Conservation (phyloP, 257 asterid genomes). For the Paraleonurus japonicus region DNA sequence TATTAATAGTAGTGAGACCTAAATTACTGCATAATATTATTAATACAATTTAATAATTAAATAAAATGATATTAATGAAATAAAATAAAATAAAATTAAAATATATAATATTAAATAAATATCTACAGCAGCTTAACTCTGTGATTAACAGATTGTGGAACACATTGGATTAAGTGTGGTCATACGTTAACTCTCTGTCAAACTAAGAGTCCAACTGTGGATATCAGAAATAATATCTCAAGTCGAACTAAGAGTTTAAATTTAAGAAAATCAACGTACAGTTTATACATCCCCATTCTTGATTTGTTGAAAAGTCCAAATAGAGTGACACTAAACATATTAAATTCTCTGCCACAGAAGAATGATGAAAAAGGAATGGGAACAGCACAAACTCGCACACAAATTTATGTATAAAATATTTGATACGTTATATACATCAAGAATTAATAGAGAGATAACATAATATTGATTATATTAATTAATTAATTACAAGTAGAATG, state of each 20-base stretch:
- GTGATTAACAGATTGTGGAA: neutral
- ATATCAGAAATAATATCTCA: slow-evolving; percentile 1
- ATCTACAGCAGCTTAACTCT: neutral
- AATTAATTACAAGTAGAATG: too few species aligned
- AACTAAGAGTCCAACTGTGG: neutral
- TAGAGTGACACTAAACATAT: slow-evolving; percentile 9
- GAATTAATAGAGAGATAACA: too few species aligned
- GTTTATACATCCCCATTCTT: neutral
- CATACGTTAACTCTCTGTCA: neutral
- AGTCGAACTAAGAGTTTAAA: neutral
- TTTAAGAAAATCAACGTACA: neutral
- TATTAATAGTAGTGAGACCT: too few species aligned
- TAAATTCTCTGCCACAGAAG: neutral
- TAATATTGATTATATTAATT: too few species aligned
- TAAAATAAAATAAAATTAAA: too few species aligned
- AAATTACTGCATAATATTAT: too few species aligned
- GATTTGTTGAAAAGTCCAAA: neutral
- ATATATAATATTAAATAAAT: too few species aligned
- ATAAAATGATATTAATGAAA: too few species aligned
- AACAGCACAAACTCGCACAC: slow-evolving; percentile 45
- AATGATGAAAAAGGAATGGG: neutral
- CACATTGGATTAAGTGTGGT: neutral
- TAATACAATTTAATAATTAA: too few species aligned
- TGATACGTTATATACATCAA: too few species aligned
- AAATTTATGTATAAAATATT: too few species aligned